These are phyloP conservation scores for Hyphopichia burtonii DNA, from an alignment of 1,139 yeast species.

Conservation along the genomic window DNA sequence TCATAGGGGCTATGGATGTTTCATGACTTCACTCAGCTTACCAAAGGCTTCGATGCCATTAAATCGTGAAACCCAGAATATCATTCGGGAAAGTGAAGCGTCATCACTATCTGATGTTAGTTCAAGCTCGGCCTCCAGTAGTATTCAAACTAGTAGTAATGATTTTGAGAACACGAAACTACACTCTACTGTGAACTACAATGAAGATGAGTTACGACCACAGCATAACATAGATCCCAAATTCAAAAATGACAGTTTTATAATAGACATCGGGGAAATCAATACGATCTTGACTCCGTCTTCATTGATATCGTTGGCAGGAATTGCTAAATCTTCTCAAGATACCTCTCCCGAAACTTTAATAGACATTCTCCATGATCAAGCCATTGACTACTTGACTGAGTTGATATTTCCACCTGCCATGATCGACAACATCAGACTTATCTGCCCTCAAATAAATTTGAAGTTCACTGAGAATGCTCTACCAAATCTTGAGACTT, in stretches of 20 bases:
- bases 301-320: conserved; percentile 28
- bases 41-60: conserved; percentile 69
- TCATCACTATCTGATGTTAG: not conserved
- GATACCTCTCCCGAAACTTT: conserved; percentile 44
- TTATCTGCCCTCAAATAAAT: conserved; percentile 50
- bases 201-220: conserved; percentile 47
- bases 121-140: not conserved
- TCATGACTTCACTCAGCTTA: conserved; percentile 60
- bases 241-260: conserved; percentile 53
- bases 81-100: not conserved
- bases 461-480: conserved; percentile 43
- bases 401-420: conserved; percentile 34
- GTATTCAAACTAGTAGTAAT: not conserved
- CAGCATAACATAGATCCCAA: conserved; percentile 37
- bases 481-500: not conserved
- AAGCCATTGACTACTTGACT: conserved; percentile 49
- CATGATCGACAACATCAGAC: conserved; percentile 43
- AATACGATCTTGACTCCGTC: conserved; percentile 38
- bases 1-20: conserved; percentile 47
- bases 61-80: conserved; percentile 15
- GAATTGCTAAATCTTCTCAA: conserved; percentile 29
- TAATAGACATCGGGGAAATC: conserved; percentile 51
- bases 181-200: conserved; percentile 39
- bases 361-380: conserved; percentile 65
- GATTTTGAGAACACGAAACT: conserved; percentile 6